Conservation (phyloP, 2,329 filamentous ascomycete species). For the Fusarium hostae region DNA sequence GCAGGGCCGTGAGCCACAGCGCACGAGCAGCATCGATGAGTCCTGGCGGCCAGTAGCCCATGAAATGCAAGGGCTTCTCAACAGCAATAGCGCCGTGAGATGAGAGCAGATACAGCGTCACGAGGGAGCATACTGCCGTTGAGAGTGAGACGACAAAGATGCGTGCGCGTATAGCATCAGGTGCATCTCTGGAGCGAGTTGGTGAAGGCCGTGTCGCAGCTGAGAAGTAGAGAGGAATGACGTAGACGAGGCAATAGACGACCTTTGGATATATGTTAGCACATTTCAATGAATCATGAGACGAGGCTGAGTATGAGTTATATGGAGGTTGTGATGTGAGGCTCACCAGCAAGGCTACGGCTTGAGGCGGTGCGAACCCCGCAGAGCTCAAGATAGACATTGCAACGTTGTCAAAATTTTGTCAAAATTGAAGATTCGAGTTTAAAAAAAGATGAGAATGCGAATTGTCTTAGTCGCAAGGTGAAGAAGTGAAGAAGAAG, state of each 20-base stretch:
- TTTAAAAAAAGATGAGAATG: background rate
- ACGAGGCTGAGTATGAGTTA: background rate
- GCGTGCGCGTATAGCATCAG: conserved; percentile 87
- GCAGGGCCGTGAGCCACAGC: conserved; percentile 77
- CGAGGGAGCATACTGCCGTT: conserved; percentile 73
- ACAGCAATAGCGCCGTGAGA: conserved; percentile 58
- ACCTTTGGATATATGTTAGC: conserved; percentile 56
- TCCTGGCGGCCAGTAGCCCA: conserved; percentile 85
- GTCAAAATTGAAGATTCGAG: background rate
- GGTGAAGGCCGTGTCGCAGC: conserved; percentile 81
- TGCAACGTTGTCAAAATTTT: background rate
- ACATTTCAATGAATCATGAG: background rate
- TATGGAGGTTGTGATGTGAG: conserved; percentile 3
- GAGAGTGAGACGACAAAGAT: conserved; percentile 83
- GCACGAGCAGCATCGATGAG: conserved; percentile 70
- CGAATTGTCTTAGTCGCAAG: background rate
- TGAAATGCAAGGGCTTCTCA: conserved; percentile 68
- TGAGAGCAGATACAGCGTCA: conserved; percentile 73
- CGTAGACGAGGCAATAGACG: conserved; percentile 87
- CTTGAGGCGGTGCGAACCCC: conserved; percentile 39
- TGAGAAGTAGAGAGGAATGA: conserved; percentile 90
- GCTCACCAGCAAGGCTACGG: conserved; percentile 41
- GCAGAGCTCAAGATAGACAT: conserved; percentile 20
- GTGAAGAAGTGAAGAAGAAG: background rate
- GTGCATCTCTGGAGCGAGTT: conserved; percentile 84